Percentiles rank a stretch among this genome's conserved stretches.
These are phyloP conservation scores for Cucumis variabilis DNA, from an alignment of 331 rosid species.

Conservation along the genomic window DNA sequence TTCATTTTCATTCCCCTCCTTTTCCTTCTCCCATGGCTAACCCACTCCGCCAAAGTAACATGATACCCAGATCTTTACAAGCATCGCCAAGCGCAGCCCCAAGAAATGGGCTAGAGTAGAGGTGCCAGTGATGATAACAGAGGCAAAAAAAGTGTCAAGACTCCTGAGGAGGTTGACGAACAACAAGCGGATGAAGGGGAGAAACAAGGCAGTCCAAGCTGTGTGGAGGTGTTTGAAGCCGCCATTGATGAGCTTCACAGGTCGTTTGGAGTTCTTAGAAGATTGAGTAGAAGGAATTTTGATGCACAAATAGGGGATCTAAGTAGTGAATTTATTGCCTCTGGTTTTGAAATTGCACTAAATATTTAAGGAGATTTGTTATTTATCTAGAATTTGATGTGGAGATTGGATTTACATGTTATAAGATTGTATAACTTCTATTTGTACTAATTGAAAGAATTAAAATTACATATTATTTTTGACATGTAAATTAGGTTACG, in stretches of 20 bases:
- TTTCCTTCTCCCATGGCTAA: conserved; percentile 18
- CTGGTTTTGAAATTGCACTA: too few species aligned
- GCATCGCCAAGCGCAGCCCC: conserved; percentile 60
- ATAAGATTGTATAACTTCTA: too few species aligned
- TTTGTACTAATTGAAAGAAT: too few species aligned
- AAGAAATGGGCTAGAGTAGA: conserved; percentile 82
- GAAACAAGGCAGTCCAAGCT: conserved; percentile 47
- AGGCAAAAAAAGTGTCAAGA: conserved; percentile 46
- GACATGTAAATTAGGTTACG: too few species aligned
- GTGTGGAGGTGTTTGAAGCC: conserved; percentile 50
- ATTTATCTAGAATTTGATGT: too few species aligned
- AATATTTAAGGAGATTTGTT: too few species aligned
- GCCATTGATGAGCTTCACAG: conserved; percentile 68
- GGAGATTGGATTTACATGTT: too few species aligned
- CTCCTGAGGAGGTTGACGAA: conserved; percentile 42
- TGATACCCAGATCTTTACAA: conserved; percentile 55
- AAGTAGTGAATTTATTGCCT: too few species aligned
- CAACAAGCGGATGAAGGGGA: too few species aligned
- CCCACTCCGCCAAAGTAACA: conserved; percentile 46
- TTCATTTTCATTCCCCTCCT: too few species aligned
- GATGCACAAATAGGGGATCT: conserved; percentile 59
- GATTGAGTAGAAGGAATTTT: conserved; percentile 56
- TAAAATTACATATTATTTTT: too few species aligned
- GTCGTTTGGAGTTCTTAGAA: conserved; percentile 62
- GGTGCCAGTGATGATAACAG: conserved; percentile 67